Evolutionary conservation across 179 eudicot species (phyloP), one percentile per base, ranked within the genome.

Genomic region (Spinacia oleracea): DNA sequence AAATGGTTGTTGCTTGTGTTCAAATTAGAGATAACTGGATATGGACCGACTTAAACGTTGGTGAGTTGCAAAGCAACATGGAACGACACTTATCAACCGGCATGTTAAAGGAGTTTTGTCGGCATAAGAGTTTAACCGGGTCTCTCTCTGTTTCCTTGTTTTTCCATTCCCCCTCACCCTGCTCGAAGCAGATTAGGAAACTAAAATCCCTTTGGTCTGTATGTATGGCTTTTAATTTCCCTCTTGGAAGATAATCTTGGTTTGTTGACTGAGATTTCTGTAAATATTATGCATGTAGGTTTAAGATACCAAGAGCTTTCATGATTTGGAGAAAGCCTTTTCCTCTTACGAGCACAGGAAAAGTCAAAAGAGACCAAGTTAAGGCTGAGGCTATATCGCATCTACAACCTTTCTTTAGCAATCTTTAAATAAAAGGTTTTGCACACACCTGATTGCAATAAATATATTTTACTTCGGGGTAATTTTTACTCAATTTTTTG

Each of bases 311-410:
- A 0, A 95, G 81, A 82, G 58, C 46, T 46, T 88, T 85, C 79
- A 56, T 93, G 11, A 31, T 81, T 72, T 93, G 94, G 98, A 87
- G 34, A 75, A 89, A 84, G 84, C 83, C 88, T 75, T 91, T 93
- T 71, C 96, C 94, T 2, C 53, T 87, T 43, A 95, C 98, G 38
- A 93, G 90, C 69, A 93, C 95, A 20, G 98, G 98, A 53, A 95
- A 95, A 75, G 35, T 90, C 51, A 95, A 75, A 86, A 87, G 98
- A 82, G 91, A 89, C 34, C 86, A 87, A 81, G 80, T 93, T 9
- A 86, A 81, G 77, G 76, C 62, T 56, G 90, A 93, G 85, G 90
- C 85, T 71, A 67, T 80, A 74, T 79, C 86, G 66, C 78, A 72
- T 63, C 32, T 80, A n/a, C 88, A 86, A 73, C 59, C 84, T 76